A percentile compares a stretch with the other conserved stretches of the same genome.
Conservation (phyloP, 1,284 basidiomycete species). For the Puccinia novopanici region DNA sequence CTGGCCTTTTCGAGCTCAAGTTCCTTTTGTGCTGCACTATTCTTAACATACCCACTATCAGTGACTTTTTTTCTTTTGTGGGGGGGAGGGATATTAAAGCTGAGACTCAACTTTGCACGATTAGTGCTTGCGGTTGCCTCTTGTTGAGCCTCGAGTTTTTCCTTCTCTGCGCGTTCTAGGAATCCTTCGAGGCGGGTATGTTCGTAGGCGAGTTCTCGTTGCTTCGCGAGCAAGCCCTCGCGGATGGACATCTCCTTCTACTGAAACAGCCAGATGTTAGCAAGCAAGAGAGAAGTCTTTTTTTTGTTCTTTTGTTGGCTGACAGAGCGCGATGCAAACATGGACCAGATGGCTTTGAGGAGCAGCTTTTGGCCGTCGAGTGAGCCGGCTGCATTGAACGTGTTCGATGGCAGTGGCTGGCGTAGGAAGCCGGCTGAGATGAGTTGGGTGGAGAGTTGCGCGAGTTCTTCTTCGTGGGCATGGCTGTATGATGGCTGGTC, state of each 20-base stretch:
- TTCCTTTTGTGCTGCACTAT: slow-evolving; percentile 36
- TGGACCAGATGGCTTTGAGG: slow-evolving; percentile 39
- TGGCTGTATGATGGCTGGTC: slow-evolving; percentile 18
- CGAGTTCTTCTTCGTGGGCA: slow-evolving; percentile 23
- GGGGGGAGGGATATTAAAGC: not conserved
- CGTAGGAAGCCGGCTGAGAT: slow-evolving; percentile 42
- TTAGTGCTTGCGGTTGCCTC: slow-evolving; percentile 37
- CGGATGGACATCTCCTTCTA: slow-evolving; percentile 42
- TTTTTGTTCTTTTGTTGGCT: not conserved
- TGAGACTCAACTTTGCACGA: slow-evolving; percentile 34
- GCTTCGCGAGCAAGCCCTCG: slow-evolving; percentile 23
- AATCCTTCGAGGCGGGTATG: slow-evolving; percentile 33
- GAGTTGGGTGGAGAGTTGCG: slow-evolving; percentile 28
- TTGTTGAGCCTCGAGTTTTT: slow-evolving; percentile 41
- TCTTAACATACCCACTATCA: too few relatives aligned
- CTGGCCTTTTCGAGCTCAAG: slow-evolving; percentile 34
- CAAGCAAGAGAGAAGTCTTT: not conserved
- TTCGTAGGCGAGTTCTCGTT: slow-evolving; percentile 40
- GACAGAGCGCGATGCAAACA: slow-evolving; percentile 35
- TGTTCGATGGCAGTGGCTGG: slow-evolving; percentile 30
- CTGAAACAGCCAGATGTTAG: slow-evolving; percentile 2
- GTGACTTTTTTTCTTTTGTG: too few relatives aligned
- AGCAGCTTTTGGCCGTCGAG: slow-evolving; percentile 29
- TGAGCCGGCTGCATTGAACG: slow-evolving; percentile 25
- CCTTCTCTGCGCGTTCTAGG: slow-evolving; percentile 25